These are phyloP conservation scores for Mycena citricolor DNA, from an alignment of 1,284 basidiomycete species.

Conservation along the genomic window DNA sequence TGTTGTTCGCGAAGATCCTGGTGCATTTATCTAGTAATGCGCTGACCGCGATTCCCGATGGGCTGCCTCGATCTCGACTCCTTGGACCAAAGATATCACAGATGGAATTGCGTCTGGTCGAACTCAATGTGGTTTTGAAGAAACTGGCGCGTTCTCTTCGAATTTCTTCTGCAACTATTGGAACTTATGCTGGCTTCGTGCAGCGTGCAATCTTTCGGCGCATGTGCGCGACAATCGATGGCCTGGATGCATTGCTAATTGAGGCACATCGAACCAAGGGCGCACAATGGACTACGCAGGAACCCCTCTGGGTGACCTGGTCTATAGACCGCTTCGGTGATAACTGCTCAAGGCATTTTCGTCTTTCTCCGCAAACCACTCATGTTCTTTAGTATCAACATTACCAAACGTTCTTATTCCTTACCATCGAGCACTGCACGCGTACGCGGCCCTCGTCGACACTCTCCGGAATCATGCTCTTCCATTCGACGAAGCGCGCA, in stretches of 20 bases:
- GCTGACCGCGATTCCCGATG: constrained; percentile 52
- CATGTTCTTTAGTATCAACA: constrained; percentile 48
- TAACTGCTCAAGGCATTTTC: constrained; percentile 24
- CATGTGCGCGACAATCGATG: constrained; percentile 61
- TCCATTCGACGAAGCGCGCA: constrained; percentile 65
- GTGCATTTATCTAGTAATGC: constrained; percentile 55
- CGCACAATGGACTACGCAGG: constrained; percentile 61
- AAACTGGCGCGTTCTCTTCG: constrained; percentile 61
- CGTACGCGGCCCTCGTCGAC: constrained; percentile 56
- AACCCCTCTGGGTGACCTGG: constrained; percentile 80
- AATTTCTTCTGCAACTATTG: neutral
- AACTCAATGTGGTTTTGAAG: constrained; percentile 54
- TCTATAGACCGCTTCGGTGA: constrained; percentile 73
- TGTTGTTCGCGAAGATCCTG: constrained; percentile 1
- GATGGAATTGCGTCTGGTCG: constrained; percentile 65
- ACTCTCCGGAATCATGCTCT: constrained; percentile 62
- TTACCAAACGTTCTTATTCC: constrained; percentile 56
- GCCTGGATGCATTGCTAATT: constrained; percentile 57
- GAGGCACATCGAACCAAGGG: constrained; percentile 73
- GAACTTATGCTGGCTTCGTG: constrained; percentile 4
- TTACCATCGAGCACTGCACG: constrained; percentile 66
- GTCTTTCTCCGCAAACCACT: neutral
- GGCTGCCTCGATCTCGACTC: constrained; percentile 53
- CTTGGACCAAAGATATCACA: constrained; percentile 59
- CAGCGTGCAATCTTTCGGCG: constrained; percentile 70